Percentiles rank a stretch among this genome's conserved stretches.
Conservation (phyloP, 1,284 basidiomycete species). For the Pseudozyma tsukubaensis region DNA sequence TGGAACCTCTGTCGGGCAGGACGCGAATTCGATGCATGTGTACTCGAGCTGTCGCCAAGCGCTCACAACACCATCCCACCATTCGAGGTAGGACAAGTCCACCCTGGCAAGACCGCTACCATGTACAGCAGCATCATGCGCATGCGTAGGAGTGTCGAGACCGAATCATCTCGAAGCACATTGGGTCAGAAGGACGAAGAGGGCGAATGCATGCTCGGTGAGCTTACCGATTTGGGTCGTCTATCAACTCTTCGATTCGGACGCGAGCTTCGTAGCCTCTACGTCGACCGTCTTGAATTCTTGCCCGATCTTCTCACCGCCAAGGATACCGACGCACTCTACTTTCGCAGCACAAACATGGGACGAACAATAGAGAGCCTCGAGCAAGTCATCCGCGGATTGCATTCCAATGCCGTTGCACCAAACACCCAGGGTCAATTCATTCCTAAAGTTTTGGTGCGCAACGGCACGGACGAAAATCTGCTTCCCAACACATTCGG, state of each 20-base stretch:
- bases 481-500: conserved; percentile 77
- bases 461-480: conserved; percentile 76
- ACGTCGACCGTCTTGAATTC: conserved; percentile 76
- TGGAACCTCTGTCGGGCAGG: conserved; percentile 66
- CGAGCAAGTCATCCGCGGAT: conserved; percentile 78
- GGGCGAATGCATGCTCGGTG: conserved; percentile 75
- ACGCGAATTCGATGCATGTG: conserved; percentile 55
- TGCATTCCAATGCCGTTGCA: conserved; percentile 36
- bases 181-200: conserved; percentile 30
- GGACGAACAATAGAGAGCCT: conserved; percentile 81
- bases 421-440: conserved; percentile 33
- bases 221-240: conserved; percentile 81
- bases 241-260: conserved; percentile 79
- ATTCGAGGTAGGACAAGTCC: conserved; percentile 34
- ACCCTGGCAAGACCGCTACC: conserved; percentile 23
- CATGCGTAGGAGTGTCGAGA: conserved; percentile 54
- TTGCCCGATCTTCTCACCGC: conserved; percentile 47
- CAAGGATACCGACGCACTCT: conserved; percentile 48
- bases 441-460: conserved; percentile 46
- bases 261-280: conserved; percentile 75
- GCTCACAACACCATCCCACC: conserved; percentile 25
- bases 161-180: conserved; percentile 27
- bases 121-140: conserved; percentile 41
- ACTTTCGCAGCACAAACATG: conserved; percentile 76
- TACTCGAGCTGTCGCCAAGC: conserved; percentile 43